Conservation (phyloP, 345 rosid species). For the Balakata baccata region DNA sequence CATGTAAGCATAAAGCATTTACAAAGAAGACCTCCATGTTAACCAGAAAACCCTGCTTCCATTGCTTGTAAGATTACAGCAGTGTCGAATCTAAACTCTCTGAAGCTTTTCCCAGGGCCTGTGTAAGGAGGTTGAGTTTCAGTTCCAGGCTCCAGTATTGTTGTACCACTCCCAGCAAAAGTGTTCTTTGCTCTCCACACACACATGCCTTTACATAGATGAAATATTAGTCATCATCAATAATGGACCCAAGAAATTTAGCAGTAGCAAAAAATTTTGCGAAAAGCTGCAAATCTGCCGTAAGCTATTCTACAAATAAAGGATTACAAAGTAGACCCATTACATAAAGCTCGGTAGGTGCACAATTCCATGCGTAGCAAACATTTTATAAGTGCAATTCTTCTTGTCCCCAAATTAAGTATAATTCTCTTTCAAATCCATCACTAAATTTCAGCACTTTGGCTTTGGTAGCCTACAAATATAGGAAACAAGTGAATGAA, state of each 20-base stretch:
- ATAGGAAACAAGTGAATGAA: not conserved
- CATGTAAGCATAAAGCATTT: constrained; percentile 18
- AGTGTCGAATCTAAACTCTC: constrained; percentile 62
- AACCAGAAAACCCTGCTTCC: constrained; percentile 44
- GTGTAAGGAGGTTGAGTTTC: constrained; percentile 48
- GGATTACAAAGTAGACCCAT: constrained; percentile 1
- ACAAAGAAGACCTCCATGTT: constrained; percentile 10
- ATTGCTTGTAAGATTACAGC: constrained; percentile 59
- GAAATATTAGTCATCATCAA: constrained; percentile 8
- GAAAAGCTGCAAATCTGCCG: not conserved
- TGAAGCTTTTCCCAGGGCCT: constrained; percentile 58
- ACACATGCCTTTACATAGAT: constrained; percentile 44
- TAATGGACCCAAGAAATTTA: not conserved
- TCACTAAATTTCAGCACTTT: not conserved
- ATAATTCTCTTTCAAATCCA: not conserved
- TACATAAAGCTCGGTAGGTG: not conserved
- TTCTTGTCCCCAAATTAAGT: not conserved
- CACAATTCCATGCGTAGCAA: too few species aligned
- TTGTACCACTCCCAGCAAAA: constrained; percentile 48
- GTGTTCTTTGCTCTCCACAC: constrained; percentile 80
- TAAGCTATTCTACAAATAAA: not conserved
- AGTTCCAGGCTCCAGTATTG: constrained; percentile 38
- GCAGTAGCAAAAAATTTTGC: not conserved
- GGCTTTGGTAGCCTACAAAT: not conserved
- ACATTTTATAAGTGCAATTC: not conserved